Base-by-base conservation (phyloP, 2,329 filamentous ascomycete species). In the Coniochaeta sp. region DNA sequence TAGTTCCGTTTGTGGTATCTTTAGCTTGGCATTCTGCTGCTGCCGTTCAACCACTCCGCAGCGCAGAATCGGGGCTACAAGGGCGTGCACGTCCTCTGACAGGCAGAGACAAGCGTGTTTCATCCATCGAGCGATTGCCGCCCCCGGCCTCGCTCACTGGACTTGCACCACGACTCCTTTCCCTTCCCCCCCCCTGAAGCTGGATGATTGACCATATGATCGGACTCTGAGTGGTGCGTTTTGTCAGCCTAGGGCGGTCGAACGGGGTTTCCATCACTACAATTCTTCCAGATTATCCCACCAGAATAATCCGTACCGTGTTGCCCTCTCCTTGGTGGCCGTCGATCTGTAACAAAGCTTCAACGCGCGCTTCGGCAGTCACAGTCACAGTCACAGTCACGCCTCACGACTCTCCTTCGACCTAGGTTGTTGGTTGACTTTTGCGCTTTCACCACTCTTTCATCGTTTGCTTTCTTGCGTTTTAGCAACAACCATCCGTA, bases 81-180 rank as follows among this genome's bases (percentile, higher is more conserved):
- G n/a, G 38, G 16, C 18, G 38, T 42, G 38, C 38, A 42, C 38
- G 38, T 42, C 38, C 38, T 18, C 38, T 26, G 22, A 42, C 38
- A 42, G 20, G 20, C 38, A 42, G 38, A 38, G 38, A 42, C 38
- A 42, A 42, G 38, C 38, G 38, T 42, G 38, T 42, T 42, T 42
- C 38, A 42, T 42, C 38, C 38, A 42, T 42, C 38, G 38, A 42
- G 38, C 38, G 38, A 42, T 42, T 42, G 38, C 38, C 18, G 35
- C 35, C 35, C 16, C 13, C 18, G 18, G 18, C 35, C 3, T 22
- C 18, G 38, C 38, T 42, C 10, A 24, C 26, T 42, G 38, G 20
- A 24, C 26, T 14, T 3, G 22, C 38, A 42, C 38, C 38, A 14
- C 38, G 26, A 26, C 38, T 24, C 38, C 38, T 26, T 26, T 42